A percentile compares a stretch with the other conserved stretches of the same genome.
These are phyloP conservation scores for Phaeosphaeria sp. DNA, from an alignment of 2,329 filamentous ascomycete genomes.

Conservation along the genomic window DNA sequence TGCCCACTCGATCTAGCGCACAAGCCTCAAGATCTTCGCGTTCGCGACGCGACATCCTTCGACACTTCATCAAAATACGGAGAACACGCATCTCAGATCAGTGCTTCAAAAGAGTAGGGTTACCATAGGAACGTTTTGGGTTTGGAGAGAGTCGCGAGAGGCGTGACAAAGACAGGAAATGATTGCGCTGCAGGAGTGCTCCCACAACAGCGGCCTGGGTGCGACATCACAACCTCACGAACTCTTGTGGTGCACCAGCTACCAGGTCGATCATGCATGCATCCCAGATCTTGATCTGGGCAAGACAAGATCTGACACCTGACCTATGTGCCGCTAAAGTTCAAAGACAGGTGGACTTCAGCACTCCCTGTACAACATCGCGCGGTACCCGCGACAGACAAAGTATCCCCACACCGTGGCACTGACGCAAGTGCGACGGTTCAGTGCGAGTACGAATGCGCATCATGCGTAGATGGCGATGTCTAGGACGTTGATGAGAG, in stretches of 20 bases:
- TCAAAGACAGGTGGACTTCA: neutral
- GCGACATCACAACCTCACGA: neutral
- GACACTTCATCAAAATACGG: neutral
- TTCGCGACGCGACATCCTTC: neutral
- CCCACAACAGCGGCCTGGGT: neutral
- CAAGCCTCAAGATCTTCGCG: neutral
- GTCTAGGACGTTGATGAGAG: neutral
- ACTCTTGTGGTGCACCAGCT: neutral
- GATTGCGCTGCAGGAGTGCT: neutral
- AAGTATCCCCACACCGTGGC: conserved; percentile 3
- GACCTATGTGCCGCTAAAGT: neutral
- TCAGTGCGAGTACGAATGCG: neutral
- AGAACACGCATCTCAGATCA: neutral
- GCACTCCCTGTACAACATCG: conserved; percentile 12
- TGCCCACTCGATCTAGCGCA: neutral
- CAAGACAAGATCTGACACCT: neutral
- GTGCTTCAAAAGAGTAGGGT: neutral
- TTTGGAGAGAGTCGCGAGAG: neutral
- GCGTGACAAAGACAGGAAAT: neutral
- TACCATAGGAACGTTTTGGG: neutral
- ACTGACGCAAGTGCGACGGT: conserved; percentile 21
- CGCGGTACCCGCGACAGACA: neutral
- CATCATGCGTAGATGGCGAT: neutral
- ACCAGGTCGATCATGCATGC: conserved; percentile 3
- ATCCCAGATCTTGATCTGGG: neutral